These are phyloP conservation scores for Triticum dicoccoides DNA, from an alignment of 176 grass and related monocot genomes.

Conservation along the genomic window DNA sequence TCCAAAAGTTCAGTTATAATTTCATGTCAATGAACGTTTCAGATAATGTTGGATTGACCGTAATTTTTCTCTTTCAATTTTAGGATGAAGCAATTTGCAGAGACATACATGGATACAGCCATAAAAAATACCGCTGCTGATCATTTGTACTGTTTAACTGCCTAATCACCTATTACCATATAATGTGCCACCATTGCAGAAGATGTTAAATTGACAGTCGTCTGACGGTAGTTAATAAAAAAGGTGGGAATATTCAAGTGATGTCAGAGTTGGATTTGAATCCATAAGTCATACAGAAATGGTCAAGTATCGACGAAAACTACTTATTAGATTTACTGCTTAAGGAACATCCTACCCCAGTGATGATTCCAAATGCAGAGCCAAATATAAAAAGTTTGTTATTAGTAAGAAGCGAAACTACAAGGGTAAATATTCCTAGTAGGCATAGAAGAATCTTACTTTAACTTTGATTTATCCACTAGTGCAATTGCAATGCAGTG, in stretches of 20 bases:
- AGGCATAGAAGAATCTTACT: conserved; percentile 34
- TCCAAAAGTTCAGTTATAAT: conserved; percentile 3
- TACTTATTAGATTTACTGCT: neutral
- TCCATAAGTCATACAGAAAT: neutral
- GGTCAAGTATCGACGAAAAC: neutral
- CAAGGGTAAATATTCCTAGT: neutral
- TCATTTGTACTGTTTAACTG: neutral
- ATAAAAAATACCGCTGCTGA: neutral
- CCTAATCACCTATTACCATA: neutral
- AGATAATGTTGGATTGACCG: neutral
- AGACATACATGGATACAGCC: neutral
- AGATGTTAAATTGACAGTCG: neutral
- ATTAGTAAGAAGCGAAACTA: neutral
- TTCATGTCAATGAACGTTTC: neutral
- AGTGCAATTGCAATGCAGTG: conserved; percentile 84
- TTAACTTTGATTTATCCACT: conserved; percentile 95
- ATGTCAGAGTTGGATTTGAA: neutral
- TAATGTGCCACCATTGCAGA: neutral
- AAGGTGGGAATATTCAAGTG: neutral
- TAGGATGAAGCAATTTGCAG: neutral
- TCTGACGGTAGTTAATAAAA: neutral
- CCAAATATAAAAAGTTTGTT: neutral
- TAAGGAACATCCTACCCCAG: neutral
- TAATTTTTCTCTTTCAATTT: neutral
- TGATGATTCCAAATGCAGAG: neutral